Evolutionary conservation across 495 filamentous ascomycete genomes (phyloP).

Genomic region (Penicillium daleae): DNA sequence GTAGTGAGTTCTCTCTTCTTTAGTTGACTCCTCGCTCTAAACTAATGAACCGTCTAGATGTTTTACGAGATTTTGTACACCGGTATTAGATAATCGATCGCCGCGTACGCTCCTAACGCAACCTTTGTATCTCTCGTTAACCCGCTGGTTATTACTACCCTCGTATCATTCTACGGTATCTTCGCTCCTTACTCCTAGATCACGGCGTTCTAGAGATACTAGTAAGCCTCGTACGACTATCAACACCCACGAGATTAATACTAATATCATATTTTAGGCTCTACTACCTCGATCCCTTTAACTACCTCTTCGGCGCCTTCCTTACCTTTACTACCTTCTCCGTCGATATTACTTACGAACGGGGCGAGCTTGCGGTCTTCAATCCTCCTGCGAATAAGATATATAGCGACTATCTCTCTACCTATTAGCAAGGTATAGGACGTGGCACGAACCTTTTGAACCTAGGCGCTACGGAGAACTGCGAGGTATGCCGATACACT

Average conservation of each 20-base stretch:
- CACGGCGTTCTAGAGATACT: slow-evolving; percentile 65
- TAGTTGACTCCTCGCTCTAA: not conserved
- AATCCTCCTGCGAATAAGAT: slow-evolving; percentile 42
- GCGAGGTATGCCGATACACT: slow-evolving; percentile 59
- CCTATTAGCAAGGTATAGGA: slow-evolving; percentile 50
- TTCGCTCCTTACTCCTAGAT: slow-evolving; percentile 48
- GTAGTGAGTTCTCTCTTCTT: not conserved
- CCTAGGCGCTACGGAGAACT: slow-evolving; percentile 51
- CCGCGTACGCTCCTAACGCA: slow-evolving; percentile 60
- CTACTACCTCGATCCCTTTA: slow-evolving; percentile 70
- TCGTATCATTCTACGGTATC: slow-evolving; percentile 57
- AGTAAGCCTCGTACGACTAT: slow-evolving; percentile 12
- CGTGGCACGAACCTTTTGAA: slow-evolving; percentile 54
- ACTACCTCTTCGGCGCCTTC: slow-evolving; percentile 65
- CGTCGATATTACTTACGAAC: slow-evolving; percentile 57
- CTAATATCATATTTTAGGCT: slow-evolving; percentile 27
- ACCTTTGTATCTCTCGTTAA: slow-evolving; percentile 58
- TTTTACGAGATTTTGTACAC: slow-evolving; percentile 57
- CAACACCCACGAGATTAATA: slow-evolving; percentile 12
- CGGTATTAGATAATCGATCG: slow-evolving; percentile 64
- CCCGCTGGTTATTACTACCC: slow-evolving; percentile 57
- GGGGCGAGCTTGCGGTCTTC: slow-evolving; percentile 59
- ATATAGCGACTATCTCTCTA: slow-evolving; percentile 58
- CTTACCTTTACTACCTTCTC: slow-evolving; percentile 55
- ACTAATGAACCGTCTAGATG: not conserved